Evolutionary conservation across 2,329 filamentous ascomycete genomes (phyloP), one percentile per base, ranked within the genome.

Genomic region (Aspergillus pseudotamarii): DNA sequence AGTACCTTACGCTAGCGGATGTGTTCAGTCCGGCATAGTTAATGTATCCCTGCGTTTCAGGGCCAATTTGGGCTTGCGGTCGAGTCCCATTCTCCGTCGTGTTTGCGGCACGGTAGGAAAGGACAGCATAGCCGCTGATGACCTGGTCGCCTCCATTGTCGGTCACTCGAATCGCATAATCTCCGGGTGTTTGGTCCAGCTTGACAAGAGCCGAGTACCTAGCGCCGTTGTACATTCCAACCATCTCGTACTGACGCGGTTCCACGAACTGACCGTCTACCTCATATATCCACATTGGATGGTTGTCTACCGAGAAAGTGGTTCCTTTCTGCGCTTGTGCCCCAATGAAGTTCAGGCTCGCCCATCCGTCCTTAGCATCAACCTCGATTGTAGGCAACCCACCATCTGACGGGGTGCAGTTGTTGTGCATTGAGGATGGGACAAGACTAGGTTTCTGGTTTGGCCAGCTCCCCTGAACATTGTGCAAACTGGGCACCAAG

Each of bases 231-330:
- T 55, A 55, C 51, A 55, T 55, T n/a, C 51, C 51, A 19, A 55
- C 51, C 51, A 55, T 55, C 51, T 55, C 51, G 14, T 36, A 55
- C 14, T 38, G 51, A 8, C 51, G n/a, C 2, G 51, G 51, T 10
- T 55, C 51, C 11, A 55, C 51, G 6, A 55, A 55, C 32, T 55
- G 51, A 14, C 51, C 51, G 30, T 55, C 51, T 9, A 55, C 51
- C 34, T 55, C 51, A n/a, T 55, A 55, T 16, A 55, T 26, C 51
- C 51, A 55, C 51, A 55, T 55, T 30, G 51, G 32, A 26, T 55
- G 51, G 32, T 55, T 38, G 34, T 55, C 51, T 6, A 55, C 51
- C 11, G 51, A 55, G 32, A 55, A 55, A 2, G 51, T 38, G 5
- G 51, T 55, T 26, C 51, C 51, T 55, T 55, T 55, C 16, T 55